Conservation (phyloP, 257 asterid species). For the Anisodus acutangulus region DNA sequence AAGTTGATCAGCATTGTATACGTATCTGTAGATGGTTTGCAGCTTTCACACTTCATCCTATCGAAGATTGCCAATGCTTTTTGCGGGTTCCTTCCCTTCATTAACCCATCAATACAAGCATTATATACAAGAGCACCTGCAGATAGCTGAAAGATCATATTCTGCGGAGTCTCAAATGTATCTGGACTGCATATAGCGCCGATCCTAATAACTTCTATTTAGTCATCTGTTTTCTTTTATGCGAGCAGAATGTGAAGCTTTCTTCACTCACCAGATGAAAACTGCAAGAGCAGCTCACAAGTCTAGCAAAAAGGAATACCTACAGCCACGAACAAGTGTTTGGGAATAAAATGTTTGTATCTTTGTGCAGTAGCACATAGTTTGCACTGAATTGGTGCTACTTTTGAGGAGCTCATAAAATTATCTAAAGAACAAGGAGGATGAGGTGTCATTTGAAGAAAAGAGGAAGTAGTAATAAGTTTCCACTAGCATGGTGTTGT, state of each 20-base stretch:
- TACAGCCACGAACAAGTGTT: not conserved
- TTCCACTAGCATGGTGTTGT: not conserved
- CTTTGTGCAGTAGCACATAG: not conserved
- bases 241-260: not conserved
- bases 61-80: constrained; percentile 67
- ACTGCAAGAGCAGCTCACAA: not conserved
- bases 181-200: not conserved
- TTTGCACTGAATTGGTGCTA: not conserved
- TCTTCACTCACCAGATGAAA: not conserved
- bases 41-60: constrained; percentile 74
- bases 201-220: not conserved
- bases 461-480: not conserved
- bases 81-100: constrained; percentile 56
- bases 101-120: constrained; percentile 76
- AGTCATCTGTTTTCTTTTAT: not conserved
- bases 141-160: constrained; percentile 33
- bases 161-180: constrained; percentile 9
- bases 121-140: constrained; percentile 72
- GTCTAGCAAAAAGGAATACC: not conserved
- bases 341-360: not conserved
- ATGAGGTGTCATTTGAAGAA: not conserved
- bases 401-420: not conserved
- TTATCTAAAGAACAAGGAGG: not conserved
- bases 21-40: constrained; percentile 71
- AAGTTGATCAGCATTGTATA: constrained; percentile 84